Base-by-base conservation (phyloP, 1,139 yeast genomes). In the Taiozyma sp. region DNA sequence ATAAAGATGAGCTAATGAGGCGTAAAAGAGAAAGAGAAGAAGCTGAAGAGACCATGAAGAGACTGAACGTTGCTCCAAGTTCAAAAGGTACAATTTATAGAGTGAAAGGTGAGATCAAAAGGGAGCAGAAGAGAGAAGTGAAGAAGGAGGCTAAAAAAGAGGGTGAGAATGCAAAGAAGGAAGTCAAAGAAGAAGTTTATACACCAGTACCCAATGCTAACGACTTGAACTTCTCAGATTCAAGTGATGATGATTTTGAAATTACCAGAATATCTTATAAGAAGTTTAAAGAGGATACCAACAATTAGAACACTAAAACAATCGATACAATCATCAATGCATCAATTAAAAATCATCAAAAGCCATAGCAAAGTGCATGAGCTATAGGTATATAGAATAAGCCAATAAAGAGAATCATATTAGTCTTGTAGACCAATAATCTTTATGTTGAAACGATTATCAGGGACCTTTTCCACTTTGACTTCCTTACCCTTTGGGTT, bases 1-100 rank as follows among this genome's bases (percentile, higher is more conserved):
- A 70, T 9, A 62, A 60, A 34, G 65, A 62, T 23, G 68, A 65
- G 34, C 45, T 63, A 30, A 47, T 56, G 24, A 57, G 61, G 47
- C 61, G 64, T 46, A 58, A 57, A n/a, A 53, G 57, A 19, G 58
- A 58, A 46, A 61, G 66, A 47, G 61, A 62, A 40, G 57, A 61
- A 29, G 62, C 63, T 8, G 56, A 52, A 10, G 51, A 53, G 30
- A 57, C 55, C 44, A 47, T 61, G 46, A 52, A 57, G 46, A 49
- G 54, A 47, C 36, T 59, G 27, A 54, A 56, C 13, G 44, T 49
- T 19, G 41, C 16, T 38, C 41, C 41, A 8, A 38, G 14, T 38
- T 13, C 41, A 16, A 38, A 19, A 9, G 8, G 24, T 22, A 38
- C 41, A 5, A 22, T 22, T 19, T 38, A 38, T 16, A 30, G 28